These are phyloP conservation scores for Metarhizium humberi DNA, from an alignment of 2,329 filamentous ascomycete genomes.

Conservation along the genomic window DNA sequence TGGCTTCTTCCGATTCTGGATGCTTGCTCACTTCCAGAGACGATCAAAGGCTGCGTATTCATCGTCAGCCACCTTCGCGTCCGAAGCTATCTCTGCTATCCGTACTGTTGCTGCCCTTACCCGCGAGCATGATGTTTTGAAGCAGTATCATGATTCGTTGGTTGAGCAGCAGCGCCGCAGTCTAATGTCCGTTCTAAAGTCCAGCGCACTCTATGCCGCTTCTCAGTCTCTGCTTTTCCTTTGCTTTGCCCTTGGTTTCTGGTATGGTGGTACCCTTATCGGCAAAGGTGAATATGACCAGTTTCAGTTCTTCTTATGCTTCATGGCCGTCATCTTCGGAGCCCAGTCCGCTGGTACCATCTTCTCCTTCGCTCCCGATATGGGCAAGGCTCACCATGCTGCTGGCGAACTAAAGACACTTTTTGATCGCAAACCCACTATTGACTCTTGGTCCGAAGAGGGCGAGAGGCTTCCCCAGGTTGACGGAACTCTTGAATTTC, in stretches of 20 bases:
- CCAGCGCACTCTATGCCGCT: conserved; percentile 70
- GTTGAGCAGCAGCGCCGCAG: conserved; percentile 57
- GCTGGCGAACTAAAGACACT: conserved; percentile 72
- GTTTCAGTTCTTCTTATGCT: conserved; percentile 90
- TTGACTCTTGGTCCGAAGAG: conserved; percentile 71
- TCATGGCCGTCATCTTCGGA: conserved; percentile 80
- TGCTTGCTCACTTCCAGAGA: conserved; percentile 69
- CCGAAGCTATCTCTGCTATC: conserved; percentile 88
- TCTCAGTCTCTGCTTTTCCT: conserved; percentile 80
- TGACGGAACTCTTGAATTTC: conserved; percentile 78
- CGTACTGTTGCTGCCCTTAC: conserved; percentile 88
- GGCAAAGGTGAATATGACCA: conserved; percentile 60
- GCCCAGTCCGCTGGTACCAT: conserved; percentile 84
- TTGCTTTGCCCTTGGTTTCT: conserved; percentile 81
- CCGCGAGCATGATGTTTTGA: conserved; percentile 71
- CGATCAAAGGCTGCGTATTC: conserved; percentile 75
- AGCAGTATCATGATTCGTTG: conserved; percentile 59
- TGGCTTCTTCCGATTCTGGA: conserved; percentile 82
- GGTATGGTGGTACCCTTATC: conserved; percentile 78
- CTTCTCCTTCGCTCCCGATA: conserved; percentile 84
- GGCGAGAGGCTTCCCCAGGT: conserved; percentile 55
- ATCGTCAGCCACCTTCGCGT: conserved; percentile 75
- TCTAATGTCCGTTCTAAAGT: conserved; percentile 64
- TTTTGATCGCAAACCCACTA: conserved; percentile 71
- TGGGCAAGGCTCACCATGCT: conserved; percentile 85